A percentile compares a stretch with the other conserved stretches of the same genome.
These are phyloP conservation scores for Sugiyamaella mastotermitis DNA, from an alignment of 805 yeast species.

Conservation along the genomic window DNA sequence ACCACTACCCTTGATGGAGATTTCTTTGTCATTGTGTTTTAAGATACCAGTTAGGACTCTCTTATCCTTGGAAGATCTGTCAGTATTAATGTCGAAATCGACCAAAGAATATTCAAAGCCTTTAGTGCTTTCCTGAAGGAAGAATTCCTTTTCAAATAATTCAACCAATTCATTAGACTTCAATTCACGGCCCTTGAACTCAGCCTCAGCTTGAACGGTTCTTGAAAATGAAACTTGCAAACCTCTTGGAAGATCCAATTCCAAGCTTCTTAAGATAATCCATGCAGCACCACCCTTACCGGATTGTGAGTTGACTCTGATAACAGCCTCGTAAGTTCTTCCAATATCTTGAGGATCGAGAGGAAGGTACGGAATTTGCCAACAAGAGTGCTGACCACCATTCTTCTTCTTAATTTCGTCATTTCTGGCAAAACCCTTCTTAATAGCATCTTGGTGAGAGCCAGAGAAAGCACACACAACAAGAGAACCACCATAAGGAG, in stretches of 20 bases:
- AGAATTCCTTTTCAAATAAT: slow-evolving; percentile 58
- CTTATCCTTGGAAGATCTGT: slow-evolving; percentile 36
- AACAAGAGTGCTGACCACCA: slow-evolving; percentile 33
- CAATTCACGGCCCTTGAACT: slow-evolving; percentile 65
- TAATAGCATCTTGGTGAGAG: slow-evolving; percentile 85
- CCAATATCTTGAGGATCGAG: slow-evolving; percentile 82
- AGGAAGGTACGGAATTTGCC: slow-evolving; percentile 80
- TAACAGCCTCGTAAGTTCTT: slow-evolving; percentile 86
- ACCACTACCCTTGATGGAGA: slow-evolving; percentile 53
- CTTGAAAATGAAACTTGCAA: slow-evolving; percentile 71
- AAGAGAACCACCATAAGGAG: slow-evolving; percentile 78
- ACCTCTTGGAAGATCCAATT: slow-evolving; percentile 75
- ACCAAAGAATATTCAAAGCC: slow-evolving; percentile 32
- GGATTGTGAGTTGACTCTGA: slow-evolving; percentile 80
- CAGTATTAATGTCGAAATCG: slow-evolving; percentile 38
- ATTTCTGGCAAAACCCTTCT: slow-evolving; percentile 59
- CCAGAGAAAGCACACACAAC: slow-evolving; percentile 83
- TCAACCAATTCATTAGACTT: slow-evolving; percentile 56
- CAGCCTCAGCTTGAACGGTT: slow-evolving; percentile 65
- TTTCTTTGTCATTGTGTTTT: slow-evolving; percentile 38
- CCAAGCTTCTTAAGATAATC: slow-evolving; percentile 71
- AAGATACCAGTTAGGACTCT: slow-evolving; percentile 46
- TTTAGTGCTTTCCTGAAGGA: slow-evolving; percentile 29
- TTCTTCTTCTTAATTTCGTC: slow-evolving; percentile 29
- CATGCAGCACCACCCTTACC: slow-evolving; percentile 91